Evolutionary conservation across 345 rosid genomes (phyloP).

Genomic region (Melastoma malabathricum): DNA sequence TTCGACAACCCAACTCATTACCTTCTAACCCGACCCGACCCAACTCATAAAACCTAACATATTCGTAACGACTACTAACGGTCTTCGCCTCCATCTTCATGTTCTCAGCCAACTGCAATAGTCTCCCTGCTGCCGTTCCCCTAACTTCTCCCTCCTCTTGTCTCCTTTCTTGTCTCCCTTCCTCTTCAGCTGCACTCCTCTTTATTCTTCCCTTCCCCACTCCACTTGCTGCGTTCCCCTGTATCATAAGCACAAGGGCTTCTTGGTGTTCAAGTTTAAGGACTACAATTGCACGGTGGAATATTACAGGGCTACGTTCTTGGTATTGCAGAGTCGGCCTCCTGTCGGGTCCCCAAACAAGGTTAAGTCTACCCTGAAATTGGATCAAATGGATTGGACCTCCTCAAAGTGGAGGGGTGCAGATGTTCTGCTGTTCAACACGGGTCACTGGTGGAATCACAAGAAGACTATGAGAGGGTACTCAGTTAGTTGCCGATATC

Average conservation of each 20-base stretch:
- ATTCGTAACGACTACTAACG: no score
- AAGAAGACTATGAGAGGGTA: slow-evolving; percentile 66
- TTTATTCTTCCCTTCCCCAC: no score
- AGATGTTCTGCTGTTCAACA: slow-evolving; percentile 58
- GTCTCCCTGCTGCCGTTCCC: no score
- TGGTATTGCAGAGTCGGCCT: slow-evolving; percentile 53
- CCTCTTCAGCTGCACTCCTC: no score
- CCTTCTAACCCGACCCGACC: no score
- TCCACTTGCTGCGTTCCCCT: no score
- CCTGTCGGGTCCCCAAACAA: slow-evolving; percentile 36
- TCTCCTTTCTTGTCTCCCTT: no score
- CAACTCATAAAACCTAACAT: no score
- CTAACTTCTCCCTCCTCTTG: no score
- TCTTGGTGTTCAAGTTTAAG: slow-evolving; percentile 52
- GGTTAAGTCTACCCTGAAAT: slow-evolving; percentile 49
- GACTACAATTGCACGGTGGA: slow-evolving; percentile 82
- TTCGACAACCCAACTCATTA: no score
- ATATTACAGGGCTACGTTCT: slow-evolving; percentile 76
- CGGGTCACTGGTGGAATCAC: slow-evolving; percentile 87
- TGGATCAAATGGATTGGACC: slow-evolving; percentile 62
- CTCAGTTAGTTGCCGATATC: slow-evolving; percentile 5
- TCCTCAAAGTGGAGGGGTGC: slow-evolving; percentile 54
- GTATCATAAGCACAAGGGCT: slow-evolving; percentile 88
- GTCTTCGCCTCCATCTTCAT: no score
- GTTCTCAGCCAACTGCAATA: no score